Evolutionary conservation across 495 filamentous ascomycete species (phyloP).

Genomic region (Friedmanniomyces simplex): DNA sequence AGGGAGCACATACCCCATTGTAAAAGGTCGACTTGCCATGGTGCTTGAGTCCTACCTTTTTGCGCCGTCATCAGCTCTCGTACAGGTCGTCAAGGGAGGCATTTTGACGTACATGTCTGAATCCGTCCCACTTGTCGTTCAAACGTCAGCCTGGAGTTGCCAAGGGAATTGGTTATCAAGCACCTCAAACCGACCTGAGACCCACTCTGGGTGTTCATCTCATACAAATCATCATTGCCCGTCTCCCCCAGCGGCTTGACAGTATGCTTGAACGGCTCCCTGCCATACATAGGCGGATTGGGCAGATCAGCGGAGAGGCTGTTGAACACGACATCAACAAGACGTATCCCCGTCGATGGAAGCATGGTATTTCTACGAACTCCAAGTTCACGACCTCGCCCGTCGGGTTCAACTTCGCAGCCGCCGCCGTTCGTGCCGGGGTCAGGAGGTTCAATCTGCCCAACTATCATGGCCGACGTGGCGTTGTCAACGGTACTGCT

Average conservation of each 20-base stretch:
- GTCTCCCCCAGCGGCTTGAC: slow-evolving; percentile 43
- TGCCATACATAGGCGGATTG: slow-evolving; percentile 40
- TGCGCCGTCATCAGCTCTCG: neutral
- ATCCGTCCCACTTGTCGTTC: slow-evolving; percentile 63
- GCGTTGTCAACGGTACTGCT: neutral
- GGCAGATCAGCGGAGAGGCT: slow-evolving; percentile 45
- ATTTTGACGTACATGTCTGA: slow-evolving; percentile 37
- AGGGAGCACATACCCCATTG: slow-evolving; percentile 27
- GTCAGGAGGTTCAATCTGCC: slow-evolving; percentile 51
- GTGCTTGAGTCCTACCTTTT: neutral
- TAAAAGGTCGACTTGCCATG: slow-evolving; percentile 36
- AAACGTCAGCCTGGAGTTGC: neutral
- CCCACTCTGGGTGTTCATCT: slow-evolving; percentile 64
- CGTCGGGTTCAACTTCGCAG: slow-evolving; percentile 42
- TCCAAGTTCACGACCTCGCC: slow-evolving; percentile 41
- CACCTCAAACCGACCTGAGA: neutral
- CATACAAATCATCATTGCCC: slow-evolving; percentile 57
- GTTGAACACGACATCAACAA: neutral
- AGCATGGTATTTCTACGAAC: neutral
- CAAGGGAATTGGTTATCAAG: no score
- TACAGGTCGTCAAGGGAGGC: neutral
- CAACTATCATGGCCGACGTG: slow-evolving; percentile 25
- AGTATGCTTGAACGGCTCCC: slow-evolving; percentile 45
- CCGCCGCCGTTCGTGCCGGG: slow-evolving; percentile 41
- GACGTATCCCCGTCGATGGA: neutral